Base-by-base conservation (phyloP, 2,329 filamentous ascomycete genomes). In the Colletotrichum aenigma region DNA sequence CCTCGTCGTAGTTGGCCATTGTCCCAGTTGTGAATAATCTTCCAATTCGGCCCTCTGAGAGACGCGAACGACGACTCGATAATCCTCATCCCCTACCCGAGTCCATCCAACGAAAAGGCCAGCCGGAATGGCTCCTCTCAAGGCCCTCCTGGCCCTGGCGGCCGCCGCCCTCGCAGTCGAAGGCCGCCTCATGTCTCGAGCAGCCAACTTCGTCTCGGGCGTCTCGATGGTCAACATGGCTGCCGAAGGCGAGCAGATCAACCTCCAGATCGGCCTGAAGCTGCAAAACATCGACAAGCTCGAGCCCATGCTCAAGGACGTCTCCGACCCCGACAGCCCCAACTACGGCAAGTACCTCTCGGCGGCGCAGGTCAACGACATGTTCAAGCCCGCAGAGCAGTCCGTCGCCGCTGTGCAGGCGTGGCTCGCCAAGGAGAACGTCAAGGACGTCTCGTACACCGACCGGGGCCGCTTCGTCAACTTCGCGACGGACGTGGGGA, bases 401-500 rank as follows among this genome's bases (percentile, higher is more conserved):
- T 76, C 79, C 3, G 76, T 76, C 18, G 70, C 74, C 12, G 78
- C 77, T 4, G 78, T 81, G 28, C 76, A 77, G 71, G 58, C 73
- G 16, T 82, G 81, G 80, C 76, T 81, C 28, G 56, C 38, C 55
- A 66, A 74, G 24, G 76, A 68, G 66, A 79, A 70, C 48, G 69
- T 79, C 55, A 76, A 56, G 13, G 71, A 78, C 18, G 66, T 77
- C 36, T 70, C 70, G 18, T 76, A 76, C 58, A 71, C 71, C 10
- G 78, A 80, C 36, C 60, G 70, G 28, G 79, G 76, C 16, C 76
- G 68, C 65, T 79, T 79, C 70, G 75, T 86, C 69, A 82, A 81
- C 73, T 84, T 87, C 76, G 78, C 78, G 6, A 83, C 85, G 12
- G 83, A 80, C 7, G 82, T 86, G 18, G 79, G 79, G 36, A 82